Base-by-base conservation (phyloP, 768 basidiomycete species). In the Xerocomellus intermedius region DNA sequence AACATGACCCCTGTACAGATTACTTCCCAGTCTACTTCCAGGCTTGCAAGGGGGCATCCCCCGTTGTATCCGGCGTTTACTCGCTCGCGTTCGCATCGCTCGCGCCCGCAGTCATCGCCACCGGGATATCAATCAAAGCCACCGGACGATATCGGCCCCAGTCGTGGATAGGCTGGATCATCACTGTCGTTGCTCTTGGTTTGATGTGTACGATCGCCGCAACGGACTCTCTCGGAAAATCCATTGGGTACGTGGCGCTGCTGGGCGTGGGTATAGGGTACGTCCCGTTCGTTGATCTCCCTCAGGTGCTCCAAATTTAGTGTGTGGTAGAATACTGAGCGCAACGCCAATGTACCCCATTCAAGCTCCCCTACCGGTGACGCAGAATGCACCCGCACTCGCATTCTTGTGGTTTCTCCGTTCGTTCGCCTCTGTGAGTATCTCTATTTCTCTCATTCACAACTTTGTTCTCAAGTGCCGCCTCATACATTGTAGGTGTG, bases 21-120 rank as follows among this genome's bases (percentile, higher is more conserved):
- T 78, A 75, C 57, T 59, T 74, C 5, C 75, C 74, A 2, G 71
- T 76, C 7, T 79, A 73, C 60, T 78, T 77, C 58, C 79, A 79
- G 58, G 75, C 76, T 0, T 72, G 69, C 55, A 68, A 69, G 52
- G 67, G 61, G 8, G 65, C 67, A 6, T 68, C 69, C 2, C 70
- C 79, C 0, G 64, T 72, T 24, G 51, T 37, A 4, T 70, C 72
- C 9, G 74, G 73, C 4, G 21, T 56, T 13, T 51, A 61, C 50
- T 16, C 21, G 16, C 54, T 61, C 32, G 47, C 19, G 5, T 17
- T 56, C 7, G 77, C 36, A 64, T 56, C 60, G 48, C 70, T 55
- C 55, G 70, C 19, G 1, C 68, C 78, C 1, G 42, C 69, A 13
- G 64, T 70, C 0, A 65, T 75, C 10, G 9, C 74, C 36, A 57